Conservation (phyloP, 169 alveolate species). For the Eimeria acervulina region DNA sequence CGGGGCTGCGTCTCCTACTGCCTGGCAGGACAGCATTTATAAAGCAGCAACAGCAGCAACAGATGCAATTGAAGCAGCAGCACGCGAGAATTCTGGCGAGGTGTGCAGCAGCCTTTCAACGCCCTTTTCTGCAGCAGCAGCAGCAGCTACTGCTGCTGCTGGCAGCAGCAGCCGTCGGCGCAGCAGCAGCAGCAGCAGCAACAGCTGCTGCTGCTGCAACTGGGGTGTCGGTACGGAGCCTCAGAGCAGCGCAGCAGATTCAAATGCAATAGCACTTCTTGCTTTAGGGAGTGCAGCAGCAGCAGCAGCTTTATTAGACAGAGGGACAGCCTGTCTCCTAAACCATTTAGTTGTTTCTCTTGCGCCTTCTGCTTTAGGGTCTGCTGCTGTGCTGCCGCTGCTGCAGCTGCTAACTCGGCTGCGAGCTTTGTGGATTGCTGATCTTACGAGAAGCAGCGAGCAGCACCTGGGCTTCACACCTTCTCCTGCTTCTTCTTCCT, state of each 20-base stretch:
- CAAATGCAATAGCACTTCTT: neutral
- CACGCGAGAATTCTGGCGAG: neutral
- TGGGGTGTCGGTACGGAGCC: neutral
- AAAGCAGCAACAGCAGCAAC: neutral
- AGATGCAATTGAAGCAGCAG: too few species aligned
- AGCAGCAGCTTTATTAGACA: neutral
- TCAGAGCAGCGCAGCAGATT: neutral
- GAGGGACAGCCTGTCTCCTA: neutral
- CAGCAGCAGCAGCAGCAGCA: neutral
- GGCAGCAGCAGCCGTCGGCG: neutral
- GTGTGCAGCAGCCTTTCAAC: neutral
- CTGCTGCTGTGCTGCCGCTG: neutral
- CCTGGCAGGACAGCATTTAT: neutral
- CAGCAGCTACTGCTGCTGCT: neutral
- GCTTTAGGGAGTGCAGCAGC: neutral
- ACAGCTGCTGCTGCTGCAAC: constrained; percentile 6
- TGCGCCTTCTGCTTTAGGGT: neutral
- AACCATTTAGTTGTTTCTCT: neutral
- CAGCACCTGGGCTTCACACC: neutral
- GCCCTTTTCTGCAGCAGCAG: neutral
- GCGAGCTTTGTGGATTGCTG: neutral
- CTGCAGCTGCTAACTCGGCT: neutral
- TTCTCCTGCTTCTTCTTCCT: too few species aligned
- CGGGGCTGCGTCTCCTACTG: neutral
- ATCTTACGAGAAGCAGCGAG: neutral